Percentiles rank a stretch among this genome's conserved stretches.
These are phyloP conservation scores for Brassica nigra DNA, from an alignment of 345 rosid species.

Conservation along the genomic window DNA sequence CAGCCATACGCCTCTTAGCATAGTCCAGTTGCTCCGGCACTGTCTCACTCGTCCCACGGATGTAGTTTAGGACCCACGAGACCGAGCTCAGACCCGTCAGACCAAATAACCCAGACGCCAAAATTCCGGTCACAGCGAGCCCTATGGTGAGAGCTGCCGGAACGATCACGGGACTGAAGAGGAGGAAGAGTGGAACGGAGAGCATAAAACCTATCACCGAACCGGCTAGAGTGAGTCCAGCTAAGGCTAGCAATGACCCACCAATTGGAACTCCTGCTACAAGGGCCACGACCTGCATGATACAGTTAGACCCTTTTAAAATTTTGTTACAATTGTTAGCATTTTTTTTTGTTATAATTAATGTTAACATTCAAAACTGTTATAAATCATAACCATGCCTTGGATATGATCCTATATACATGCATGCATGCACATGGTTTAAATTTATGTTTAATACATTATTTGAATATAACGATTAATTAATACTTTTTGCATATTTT, in stretches of 20 bases:
- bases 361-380: neutral
- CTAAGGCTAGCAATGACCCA: constrained; percentile 59
- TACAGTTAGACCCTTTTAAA: neutral
- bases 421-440: constrained; percentile 19
- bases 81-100: constrained; percentile 67
- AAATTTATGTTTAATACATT: too few species aligned
- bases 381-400: neutral
- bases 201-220: constrained; percentile 58
- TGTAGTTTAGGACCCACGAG: constrained; percentile 52
- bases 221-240: constrained; percentile 63
- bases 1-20: constrained; percentile 53
- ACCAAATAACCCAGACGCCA: constrained; percentile 68
- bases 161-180: constrained; percentile 76
- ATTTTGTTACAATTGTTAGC: too few species aligned
- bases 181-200: constrained; percentile 61
- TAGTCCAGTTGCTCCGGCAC: constrained; percentile 51
- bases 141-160: constrained; percentile 58
- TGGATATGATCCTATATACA: neutral
- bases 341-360: neutral
- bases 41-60: constrained; percentile 45
- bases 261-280: constrained; percentile 54
- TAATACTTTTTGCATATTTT: neutral
- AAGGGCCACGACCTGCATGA: constrained; percentile 53
- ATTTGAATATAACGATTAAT: neutral
- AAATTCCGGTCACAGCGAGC: constrained; percentile 59